Percentiles rank a stretch among this genome's conserved stretches.
Evolutionary conservation across 108 stramenopile genomes (phyloP).

Genomic region (Fragilariopsis cylindrus): DNA sequence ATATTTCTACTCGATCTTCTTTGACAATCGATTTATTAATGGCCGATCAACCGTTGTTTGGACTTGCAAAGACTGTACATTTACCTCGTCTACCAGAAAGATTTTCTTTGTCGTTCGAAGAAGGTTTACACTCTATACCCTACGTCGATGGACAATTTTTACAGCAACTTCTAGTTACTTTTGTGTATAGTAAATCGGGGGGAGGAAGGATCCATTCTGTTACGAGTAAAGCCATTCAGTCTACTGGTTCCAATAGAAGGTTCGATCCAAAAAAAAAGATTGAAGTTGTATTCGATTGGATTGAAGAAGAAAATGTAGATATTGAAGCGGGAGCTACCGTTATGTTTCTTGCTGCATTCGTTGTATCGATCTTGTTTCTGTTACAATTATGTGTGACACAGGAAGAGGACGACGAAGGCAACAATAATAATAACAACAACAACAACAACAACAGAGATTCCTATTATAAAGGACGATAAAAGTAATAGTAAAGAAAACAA

Average conservation of each 20-base stretch:
- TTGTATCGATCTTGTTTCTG: constrained; percentile 31
- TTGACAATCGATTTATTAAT: constrained; percentile 6
- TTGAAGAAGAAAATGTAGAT: constrained; percentile 39
- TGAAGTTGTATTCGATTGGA: constrained; percentile 35
- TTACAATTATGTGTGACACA: constrained; percentile 27
- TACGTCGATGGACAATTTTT: constrained; percentile 26
- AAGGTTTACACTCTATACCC: constrained; percentile 33
- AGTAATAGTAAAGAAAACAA: neutral
- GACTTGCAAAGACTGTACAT: neutral
- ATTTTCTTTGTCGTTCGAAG: constrained; percentile 46
- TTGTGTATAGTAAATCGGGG: constrained; percentile 41
- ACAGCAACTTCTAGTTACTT: constrained; percentile 32
- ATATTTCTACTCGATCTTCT: neutral
- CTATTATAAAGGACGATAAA: constrained; percentile 7
- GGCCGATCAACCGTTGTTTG: constrained; percentile 21
- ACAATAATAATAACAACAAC: neutral
- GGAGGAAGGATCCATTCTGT: constrained; percentile 41
- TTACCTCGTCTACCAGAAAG: constrained; percentile 14
- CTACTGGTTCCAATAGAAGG: neutral
- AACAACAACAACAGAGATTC: neutral
- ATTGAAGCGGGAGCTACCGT: constrained; percentile 21
- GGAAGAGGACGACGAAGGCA: constrained; percentile 1
- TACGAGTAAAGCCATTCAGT: constrained; percentile 14
- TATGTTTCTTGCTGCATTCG: constrained; percentile 36
- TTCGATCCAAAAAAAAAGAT: constrained; percentile 2